Base-by-base conservation (phyloP, 768 basidiomycete species). In the Leucocoprinus sp. region DNA sequence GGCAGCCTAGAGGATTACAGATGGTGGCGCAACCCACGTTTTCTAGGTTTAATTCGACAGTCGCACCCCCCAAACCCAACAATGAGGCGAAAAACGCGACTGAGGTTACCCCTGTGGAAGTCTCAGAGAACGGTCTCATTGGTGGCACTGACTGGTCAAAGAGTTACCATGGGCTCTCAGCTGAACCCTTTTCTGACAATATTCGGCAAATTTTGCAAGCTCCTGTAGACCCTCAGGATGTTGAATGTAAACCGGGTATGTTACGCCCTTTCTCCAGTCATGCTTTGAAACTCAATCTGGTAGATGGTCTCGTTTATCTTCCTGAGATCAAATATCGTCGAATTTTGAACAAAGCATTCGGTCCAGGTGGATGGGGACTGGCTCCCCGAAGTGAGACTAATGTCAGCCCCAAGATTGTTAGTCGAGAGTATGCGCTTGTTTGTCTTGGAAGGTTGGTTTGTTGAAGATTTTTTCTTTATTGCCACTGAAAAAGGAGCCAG, bases 251-350 rank as follows among this genome's bases (percentile, higher is more conserved):
- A 59, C 95, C 95, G 45, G 93, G 93, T 86, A 37, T 41, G 80
- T 65, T 46, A 36, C 2, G 24, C 4, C 26, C 11, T 3, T 7
- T 33, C 26, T 33, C 9, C 24, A 24, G 2, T 19, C 7, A 9
- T 17, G 14, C 28, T 42, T 23, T 44, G 19, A 31, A 39, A 17
- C 14, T 50, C 15, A 45, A 27, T 27, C 8, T 17, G 5, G 6
- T 47, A 95, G 95, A 97, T 54, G 95, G 95, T 4, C 71, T 98
- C 33, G 66, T 96, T 8, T 98, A 97, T 64, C 79, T 98, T 5
- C 95, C 95, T 15, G 95, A 97, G 64, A 98, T 97, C 57, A 95
- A 96, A 60, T 98, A 97, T 57, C 77, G 95, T 14, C 78, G 95
- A 18, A 80, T 90, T 26, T 65, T 97, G 37, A 97, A 97, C 68